Evolutionary conservation across 1,139 yeast species (phyloP).

Genomic region (Scheffersomyces titani): DNA sequence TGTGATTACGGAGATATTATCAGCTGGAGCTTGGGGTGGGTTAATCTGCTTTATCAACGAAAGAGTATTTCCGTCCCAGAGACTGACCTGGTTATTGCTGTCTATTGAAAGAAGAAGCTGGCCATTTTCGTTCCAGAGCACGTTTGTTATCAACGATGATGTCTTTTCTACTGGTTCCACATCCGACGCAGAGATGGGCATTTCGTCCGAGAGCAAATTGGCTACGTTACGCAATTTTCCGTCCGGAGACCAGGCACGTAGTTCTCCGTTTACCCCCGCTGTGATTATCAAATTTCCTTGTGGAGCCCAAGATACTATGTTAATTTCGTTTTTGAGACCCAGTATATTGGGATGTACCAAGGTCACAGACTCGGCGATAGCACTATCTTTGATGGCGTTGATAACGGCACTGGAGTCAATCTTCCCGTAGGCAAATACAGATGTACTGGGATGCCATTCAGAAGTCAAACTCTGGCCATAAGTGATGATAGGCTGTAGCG

Average conservation of each 20-base stretch:
- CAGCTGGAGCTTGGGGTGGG: conserved; percentile 9
- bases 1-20: conserved; percentile 10
- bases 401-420: conserved; percentile 37
- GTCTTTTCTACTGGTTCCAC: background rate
- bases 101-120: conserved; percentile 38
- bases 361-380: conserved; percentile 36
- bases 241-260: conserved; percentile 67
- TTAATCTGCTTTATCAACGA: conserved; percentile 31
- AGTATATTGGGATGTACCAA: conserved; percentile 34
- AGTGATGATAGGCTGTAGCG: conserved; percentile 20
- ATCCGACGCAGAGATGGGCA: conserved; percentile 1
- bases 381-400: conserved; percentile 30
- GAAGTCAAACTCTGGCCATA: conserved; percentile 33
- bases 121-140: conserved; percentile 40
- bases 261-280: conserved; percentile 62
- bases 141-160: conserved; percentile 13
- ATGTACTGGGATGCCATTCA: conserved; percentile 42
- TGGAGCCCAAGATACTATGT: conserved; percentile 64
- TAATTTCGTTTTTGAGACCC: conserved; percentile 32
- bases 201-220: conserved; percentile 15
- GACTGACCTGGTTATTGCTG: conserved; percentile 29
- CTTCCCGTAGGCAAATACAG: conserved; percentile 41
- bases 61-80: conserved; percentile 43
- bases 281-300: conserved; percentile 58
- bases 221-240: conserved; percentile 64